Conservation (phyloP, 306 rosid species). For the Quercus wislizeni region DNA sequence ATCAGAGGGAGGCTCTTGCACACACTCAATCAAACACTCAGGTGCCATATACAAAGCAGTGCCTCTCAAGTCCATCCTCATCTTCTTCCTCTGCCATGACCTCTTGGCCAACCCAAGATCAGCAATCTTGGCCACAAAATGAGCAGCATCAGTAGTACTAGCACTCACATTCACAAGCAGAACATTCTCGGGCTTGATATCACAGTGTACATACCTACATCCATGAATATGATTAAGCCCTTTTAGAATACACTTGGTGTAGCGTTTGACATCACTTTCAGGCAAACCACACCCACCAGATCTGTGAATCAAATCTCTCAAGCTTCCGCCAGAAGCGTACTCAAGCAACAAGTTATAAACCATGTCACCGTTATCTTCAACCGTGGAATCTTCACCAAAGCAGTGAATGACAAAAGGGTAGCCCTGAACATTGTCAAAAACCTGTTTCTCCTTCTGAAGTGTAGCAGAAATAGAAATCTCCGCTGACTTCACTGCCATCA, state of each 20-base stretch:
- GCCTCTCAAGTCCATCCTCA: constrained; percentile 14
- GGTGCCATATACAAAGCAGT: constrained; percentile 27
- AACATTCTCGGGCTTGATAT: constrained; percentile 28
- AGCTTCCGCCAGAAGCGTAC: constrained; percentile 21
- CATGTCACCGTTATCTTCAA: not conserved
- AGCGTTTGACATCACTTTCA: constrained; percentile 7
- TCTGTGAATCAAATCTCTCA: not conserved
- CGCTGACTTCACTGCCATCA: constrained; percentile 24
- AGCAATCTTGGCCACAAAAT: constrained; percentile 20
- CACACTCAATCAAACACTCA: constrained; percentile 5
- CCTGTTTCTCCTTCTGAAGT: constrained; percentile 16
- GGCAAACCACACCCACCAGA: constrained; percentile 4
- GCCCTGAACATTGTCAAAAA: constrained; percentile 3
- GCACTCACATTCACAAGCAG: constrained; percentile 1
- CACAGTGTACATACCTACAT: constrained; percentile 14
- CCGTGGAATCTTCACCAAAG: constrained; percentile 18
- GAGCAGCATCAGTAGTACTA: not conserved
- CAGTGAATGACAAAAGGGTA: constrained; percentile 6
- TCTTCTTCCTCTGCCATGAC: not conserved
- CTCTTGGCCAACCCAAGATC: constrained; percentile 28
- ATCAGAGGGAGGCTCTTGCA: constrained; percentile 21
- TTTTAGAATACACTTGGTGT: constrained; percentile 7
- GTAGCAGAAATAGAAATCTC: constrained; percentile 13
- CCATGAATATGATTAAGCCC: constrained; percentile 21
- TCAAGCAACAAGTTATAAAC: constrained; percentile 22